These are phyloP conservation scores for Gossypium davidsonii DNA, from an alignment of 441 rosid species.

Conservation along the genomic window DNA sequence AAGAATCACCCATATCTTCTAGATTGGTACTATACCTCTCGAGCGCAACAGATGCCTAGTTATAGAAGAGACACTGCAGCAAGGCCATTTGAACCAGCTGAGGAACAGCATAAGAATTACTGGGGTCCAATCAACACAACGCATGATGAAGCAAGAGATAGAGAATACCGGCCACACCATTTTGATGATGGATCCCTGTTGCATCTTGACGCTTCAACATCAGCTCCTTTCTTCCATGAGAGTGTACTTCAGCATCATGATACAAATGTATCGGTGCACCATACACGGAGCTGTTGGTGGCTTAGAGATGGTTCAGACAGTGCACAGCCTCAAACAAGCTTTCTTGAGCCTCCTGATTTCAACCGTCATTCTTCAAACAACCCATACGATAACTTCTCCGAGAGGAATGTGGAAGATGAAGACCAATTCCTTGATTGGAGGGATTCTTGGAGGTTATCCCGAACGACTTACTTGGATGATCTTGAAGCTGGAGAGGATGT, in stretches of 20 bases:
- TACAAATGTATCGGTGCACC: slow-evolving; percentile 20
- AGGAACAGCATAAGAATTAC: slow-evolving; percentile 35
- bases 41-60: slow-evolving; percentile 29
- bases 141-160: slow-evolving; percentile 29
- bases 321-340: slow-evolving; percentile 58
- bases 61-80: slow-evolving; percentile 19
- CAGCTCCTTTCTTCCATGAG: slow-evolving; percentile 58
- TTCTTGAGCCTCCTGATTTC: slow-evolving; percentile 86
- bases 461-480: slow-evolving; percentile 46
- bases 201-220: slow-evolving; percentile 61
- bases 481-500: slow-evolving; percentile 48
- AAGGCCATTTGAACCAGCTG: slow-evolving; percentile 20
- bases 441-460: slow-evolving; percentile 33
- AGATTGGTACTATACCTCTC: slow-evolving; percentile 77
- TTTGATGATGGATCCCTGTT: slow-evolving; percentile 31
- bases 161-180: slow-evolving; percentile 30
- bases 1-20: slow-evolving; percentile 76
- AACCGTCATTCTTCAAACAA: slow-evolving; percentile 29
- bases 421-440: slow-evolving; percentile 42
- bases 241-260: slow-evolving; percentile 62
- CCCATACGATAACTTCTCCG: slow-evolving; percentile 40
- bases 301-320: slow-evolving; percentile 41
- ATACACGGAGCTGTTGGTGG: slow-evolving; percentile 73
- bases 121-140: slow-evolving; percentile 43
- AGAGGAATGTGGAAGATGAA: slow-evolving; percentile 50